Evolutionary conservation across 2,329 filamentous ascomycete species (phyloP).

Genomic region (Hysterium pulicare): DNA sequence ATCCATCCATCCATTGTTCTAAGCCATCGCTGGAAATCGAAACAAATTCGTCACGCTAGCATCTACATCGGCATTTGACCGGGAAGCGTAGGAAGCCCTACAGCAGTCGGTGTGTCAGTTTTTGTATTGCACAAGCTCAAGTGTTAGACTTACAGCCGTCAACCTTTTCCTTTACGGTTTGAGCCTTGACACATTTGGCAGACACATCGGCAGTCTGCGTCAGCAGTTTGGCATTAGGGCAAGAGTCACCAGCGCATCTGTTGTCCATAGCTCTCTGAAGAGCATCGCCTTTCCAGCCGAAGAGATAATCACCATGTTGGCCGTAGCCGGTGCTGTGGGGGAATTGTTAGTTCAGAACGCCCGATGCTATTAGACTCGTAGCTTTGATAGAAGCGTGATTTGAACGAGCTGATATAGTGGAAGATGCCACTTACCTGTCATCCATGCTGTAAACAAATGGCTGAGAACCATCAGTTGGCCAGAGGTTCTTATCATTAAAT

Average conservation of each 20-base stretch:
- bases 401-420: background rate
- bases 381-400: background rate
- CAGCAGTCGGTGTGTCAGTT: conserved; percentile 13
- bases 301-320: conserved; percentile 23
- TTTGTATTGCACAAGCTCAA: background rate
- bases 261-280: background rate
- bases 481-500: conserved; percentile 22
- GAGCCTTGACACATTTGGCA: background rate
- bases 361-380: background rate
- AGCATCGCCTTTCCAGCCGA: conserved; percentile 20
- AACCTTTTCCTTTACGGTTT: background rate
- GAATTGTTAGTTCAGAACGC: background rate
- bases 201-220: background rate
- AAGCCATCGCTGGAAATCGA: background rate
- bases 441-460: conserved; percentile 29
- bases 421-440: conserved; percentile 31
- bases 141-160: background rate
- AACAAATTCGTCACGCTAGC: background rate
- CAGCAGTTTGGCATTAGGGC: conserved; percentile 26
- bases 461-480: conserved; percentile 22
- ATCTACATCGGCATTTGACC: conserved; percentile 15
- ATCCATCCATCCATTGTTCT: background rate
- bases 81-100: conserved; percentile 26
- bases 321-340: conserved; percentile 21
- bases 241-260: conserved; percentile 29